These are phyloP conservation scores for Zopfochytrium polystomum DNA, from an alignment of 371 early-diverging fungal species.

Conservation along the genomic window DNA sequence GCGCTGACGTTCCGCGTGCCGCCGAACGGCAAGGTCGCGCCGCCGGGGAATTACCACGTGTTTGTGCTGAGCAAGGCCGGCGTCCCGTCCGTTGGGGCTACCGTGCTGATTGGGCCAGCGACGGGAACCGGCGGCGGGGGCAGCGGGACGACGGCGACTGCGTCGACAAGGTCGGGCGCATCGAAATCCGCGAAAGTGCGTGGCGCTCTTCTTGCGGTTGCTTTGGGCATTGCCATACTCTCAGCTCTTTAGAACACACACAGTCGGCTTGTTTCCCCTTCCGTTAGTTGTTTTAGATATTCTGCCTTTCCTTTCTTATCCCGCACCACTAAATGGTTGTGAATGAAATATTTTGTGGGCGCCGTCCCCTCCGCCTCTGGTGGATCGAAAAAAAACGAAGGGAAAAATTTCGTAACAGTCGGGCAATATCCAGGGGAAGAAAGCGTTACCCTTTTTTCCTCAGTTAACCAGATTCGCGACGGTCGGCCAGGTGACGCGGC, in stretches of 20 bases:
- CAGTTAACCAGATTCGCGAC: too few relatives aligned
- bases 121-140: slow-evolving; percentile 5
- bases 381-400: too few relatives aligned
- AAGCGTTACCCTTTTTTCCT: too few relatives aligned
- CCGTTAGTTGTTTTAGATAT: too few relatives aligned
- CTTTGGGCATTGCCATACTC: background rate
- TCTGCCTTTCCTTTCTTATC: too few relatives aligned
- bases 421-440: too few relatives aligned
- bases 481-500: too few relatives aligned
- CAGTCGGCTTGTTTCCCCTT: too few relatives aligned
- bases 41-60: slow-evolving; percentile 46
- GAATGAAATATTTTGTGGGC: too few relatives aligned
- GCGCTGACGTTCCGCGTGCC: slow-evolving; percentile 27
- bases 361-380: too few relatives aligned
- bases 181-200: background rate
- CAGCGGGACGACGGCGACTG: background rate
- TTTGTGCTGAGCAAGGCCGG: slow-evolving; percentile 31
- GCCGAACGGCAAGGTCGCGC: slow-evolving; percentile 31
- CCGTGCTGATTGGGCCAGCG: slow-evolving; percentile 20
- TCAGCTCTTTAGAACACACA: background rate
- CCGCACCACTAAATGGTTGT: too few relatives aligned
- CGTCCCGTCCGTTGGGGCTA: slow-evolving; percentile 26
- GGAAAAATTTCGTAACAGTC: too few relatives aligned
- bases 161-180: background rate
- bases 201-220: background rate